These are phyloP conservation scores for Apiospora kogelbergensis DNA, from an alignment of 2,329 filamentous ascomycete genomes.

Conservation along the genomic window DNA sequence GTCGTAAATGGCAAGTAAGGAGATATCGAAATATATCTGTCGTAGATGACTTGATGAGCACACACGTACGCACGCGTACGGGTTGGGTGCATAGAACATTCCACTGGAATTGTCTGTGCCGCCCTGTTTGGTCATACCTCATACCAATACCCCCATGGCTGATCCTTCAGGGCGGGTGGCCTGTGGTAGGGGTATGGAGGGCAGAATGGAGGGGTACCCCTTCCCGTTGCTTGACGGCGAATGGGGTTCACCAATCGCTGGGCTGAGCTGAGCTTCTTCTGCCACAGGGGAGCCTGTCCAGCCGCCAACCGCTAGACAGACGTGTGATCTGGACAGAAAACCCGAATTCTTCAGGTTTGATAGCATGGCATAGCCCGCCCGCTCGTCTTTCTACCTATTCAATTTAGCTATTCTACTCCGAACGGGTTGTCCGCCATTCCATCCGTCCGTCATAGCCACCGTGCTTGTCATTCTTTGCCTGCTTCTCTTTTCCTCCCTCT, in stretches of 20 bases:
- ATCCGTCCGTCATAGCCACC: not conserved
- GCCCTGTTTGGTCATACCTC: not conserved
- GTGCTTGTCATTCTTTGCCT: not conserved
- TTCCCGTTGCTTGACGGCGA: not conserved
- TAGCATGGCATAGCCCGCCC: not conserved
- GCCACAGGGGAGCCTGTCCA: not conserved
- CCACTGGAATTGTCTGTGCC: not conserved
- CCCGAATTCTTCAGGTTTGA: not conserved
- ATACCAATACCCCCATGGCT: not conserved
- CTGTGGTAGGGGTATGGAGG: no score
- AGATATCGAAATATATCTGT: no score
- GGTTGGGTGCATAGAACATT: not conserved
- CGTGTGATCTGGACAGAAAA: not conserved
- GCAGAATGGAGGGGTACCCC: not conserved
- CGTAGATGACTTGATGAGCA: no score
- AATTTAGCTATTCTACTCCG: no score
- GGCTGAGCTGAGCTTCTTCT: constrained; percentile 3
- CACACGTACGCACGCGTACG: not conserved
- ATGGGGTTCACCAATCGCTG: not conserved
- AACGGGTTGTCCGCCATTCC: not conserved
- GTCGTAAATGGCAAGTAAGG: no score
- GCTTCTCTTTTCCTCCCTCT: not conserved
- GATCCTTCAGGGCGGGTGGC: not conserved
- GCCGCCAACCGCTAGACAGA: not conserved
- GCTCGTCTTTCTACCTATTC: not conserved